These are phyloP conservation scores for Tubosaeta brunneosetosa DNA, from an alignment of 768 basidiomycete genomes.

Conservation along the genomic window DNA sequence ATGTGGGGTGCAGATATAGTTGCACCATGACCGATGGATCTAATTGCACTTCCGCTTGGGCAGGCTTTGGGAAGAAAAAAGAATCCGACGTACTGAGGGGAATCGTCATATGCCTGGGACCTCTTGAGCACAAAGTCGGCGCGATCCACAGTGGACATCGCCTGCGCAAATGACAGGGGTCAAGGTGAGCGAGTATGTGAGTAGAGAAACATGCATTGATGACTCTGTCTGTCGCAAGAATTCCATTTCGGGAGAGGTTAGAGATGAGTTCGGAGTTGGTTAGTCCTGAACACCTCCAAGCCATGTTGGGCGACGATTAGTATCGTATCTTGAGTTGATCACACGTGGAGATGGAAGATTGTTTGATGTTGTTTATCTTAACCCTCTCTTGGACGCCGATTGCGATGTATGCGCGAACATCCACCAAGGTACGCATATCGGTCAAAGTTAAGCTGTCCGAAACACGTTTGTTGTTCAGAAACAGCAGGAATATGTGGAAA, in stretches of 20 bases:
- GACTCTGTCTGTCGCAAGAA: constrained; percentile 55
- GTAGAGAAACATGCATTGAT: constrained; percentile 40
- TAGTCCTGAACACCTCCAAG: constrained; percentile 72
- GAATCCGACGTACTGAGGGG: constrained; percentile 55
- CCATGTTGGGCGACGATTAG: constrained; percentile 45
- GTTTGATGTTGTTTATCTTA: constrained; percentile 14
- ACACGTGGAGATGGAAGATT: not conserved
- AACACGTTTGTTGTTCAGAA: constrained; percentile 32
- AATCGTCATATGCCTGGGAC: constrained; percentile 66
- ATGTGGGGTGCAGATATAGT: constrained; percentile 98
- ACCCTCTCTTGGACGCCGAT: not conserved
- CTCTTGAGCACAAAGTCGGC: constrained; percentile 56
- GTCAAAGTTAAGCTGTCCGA: not conserved
- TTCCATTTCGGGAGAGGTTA: constrained; percentile 53
- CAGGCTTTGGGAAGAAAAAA: constrained; percentile 15
- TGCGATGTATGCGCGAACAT: constrained; percentile 31
- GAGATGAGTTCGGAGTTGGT: constrained; percentile 69
- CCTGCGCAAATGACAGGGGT: constrained; percentile 35
- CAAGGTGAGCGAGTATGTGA: not conserved
- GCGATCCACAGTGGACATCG: constrained; percentile 67
- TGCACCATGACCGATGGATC: constrained; percentile 75
- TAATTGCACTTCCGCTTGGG: constrained; percentile 23
- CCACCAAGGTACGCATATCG: constrained; percentile 23
- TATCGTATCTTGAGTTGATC: no score
- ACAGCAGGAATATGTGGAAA: constrained; percentile 45